A percentile compares a stretch with the other conserved stretches of the same genome.
Evolutionary conservation across 441 rosid species (phyloP).

Genomic region (Daphne laureola): DNA sequence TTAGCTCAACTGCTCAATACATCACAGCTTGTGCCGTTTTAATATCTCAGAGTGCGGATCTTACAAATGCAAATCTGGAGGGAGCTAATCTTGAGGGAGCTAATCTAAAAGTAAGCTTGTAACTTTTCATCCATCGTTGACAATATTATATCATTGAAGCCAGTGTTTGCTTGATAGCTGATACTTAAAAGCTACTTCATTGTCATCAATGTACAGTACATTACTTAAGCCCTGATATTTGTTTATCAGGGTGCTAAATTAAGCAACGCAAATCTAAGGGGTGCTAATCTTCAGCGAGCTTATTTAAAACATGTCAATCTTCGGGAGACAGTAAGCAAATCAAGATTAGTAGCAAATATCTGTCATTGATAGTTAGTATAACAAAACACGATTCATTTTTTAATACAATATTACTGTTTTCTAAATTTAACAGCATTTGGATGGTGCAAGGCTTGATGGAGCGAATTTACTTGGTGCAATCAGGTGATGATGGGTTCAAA

Average conservation of each 20-base stretch:
- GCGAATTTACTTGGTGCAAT: constrained; percentile 78
- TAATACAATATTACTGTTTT: background rate
- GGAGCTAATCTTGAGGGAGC: constrained; percentile 95
- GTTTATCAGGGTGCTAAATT: constrained; percentile 71
- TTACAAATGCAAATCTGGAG: constrained; percentile 87
- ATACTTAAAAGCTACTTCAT: background rate
- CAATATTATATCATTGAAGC: background rate
- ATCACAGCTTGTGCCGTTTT: too few relatives aligned
- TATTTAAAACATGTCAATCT: constrained; percentile 80
- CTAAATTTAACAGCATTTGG: constrained; percentile 48
- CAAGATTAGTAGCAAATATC: background rate
- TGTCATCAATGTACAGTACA: too few relatives aligned
- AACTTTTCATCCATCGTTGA: background rate
- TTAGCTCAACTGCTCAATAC: too few relatives aligned
- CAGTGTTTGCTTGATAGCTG: background rate
- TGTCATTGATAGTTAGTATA: background rate
- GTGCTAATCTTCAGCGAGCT: constrained; percentile 90
- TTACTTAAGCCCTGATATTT: background rate
- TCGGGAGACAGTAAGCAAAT: constrained; percentile 61
- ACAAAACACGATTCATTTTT: background rate
- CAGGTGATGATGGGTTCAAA: constrained; percentile 31
- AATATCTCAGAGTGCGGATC: constrained; percentile 63
- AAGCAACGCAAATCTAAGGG: constrained; percentile 70
- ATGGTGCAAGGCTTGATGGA: constrained; percentile 86
- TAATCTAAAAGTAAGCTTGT: constrained; percentile 61